phyloP scores from a whole-genome alignment of 2,329 filamentous ascomycete genomes.

The Rhynchosporium secalis region DNA sequence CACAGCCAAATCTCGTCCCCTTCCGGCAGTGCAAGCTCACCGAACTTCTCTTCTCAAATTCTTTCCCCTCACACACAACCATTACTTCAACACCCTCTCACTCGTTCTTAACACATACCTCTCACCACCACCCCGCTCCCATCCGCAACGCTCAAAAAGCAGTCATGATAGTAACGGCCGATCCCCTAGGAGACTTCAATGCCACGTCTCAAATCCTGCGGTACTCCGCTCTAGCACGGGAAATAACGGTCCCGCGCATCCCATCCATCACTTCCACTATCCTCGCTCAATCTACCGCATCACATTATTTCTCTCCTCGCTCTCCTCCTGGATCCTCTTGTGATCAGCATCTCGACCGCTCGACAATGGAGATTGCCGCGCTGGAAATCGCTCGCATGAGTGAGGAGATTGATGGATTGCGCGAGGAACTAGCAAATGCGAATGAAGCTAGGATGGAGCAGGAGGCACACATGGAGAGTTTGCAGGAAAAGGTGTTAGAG shows the following conservation, averaged over 20 bases:
- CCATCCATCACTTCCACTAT: constrained; percentile 80
- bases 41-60: constrained; percentile 85
- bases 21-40: constrained; percentile 85
- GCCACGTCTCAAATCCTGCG: constrained; percentile 94
- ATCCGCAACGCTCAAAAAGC: constrained; percentile 75
- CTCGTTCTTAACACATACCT: neutral
- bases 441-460: constrained; percentile 67
- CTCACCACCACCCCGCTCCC: constrained; percentile 40
- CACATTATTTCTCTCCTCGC: constrained; percentile 32
- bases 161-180: constrained; percentile 95
- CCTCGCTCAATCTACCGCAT: constrained; percentile 31
- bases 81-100: constrained; percentile 28
- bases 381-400: constrained; percentile 78
- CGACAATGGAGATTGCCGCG: constrained; percentile 80
- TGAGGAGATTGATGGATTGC: constrained; percentile 74
- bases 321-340: constrained; percentile 40
- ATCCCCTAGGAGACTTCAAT: constrained; percentile 91
- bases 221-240: constrained; percentile 88
- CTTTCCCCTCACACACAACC: constrained; percentile 53
- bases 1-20: constrained; percentile 69
- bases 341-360: constrained; percentile 46
- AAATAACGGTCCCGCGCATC: constrained; percentile 87
- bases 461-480: constrained; percentile 69
- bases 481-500: constrained; percentile 62
- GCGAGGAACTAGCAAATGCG: constrained; percentile 69